These are phyloP conservation scores for Tirmania nivea DNA, from an alignment of 495 filamentous ascomycete species.

Conservation along the genomic window DNA sequence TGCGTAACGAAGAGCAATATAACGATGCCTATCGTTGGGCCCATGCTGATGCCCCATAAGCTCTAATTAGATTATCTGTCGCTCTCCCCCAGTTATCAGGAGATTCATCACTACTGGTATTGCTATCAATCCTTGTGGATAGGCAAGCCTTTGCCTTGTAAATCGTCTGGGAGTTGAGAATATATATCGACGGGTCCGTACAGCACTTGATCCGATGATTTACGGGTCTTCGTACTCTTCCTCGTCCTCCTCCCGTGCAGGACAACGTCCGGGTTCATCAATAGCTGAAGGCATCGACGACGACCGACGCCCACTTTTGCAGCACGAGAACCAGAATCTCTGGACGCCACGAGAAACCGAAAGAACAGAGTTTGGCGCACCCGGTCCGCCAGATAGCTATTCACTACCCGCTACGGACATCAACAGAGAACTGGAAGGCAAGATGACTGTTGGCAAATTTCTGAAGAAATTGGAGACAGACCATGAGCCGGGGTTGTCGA, in stretches of 20 bases:
- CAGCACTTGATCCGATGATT: not conserved
- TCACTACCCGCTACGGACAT: not conserved
- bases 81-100: too few relatives aligned
- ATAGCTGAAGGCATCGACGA: not conserved
- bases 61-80: too few relatives aligned
- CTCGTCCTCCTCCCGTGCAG: not conserved
- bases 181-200: not conserved
- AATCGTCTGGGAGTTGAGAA: not conserved
- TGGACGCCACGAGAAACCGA: not conserved
- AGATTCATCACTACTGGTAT: too few relatives aligned
- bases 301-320: not conserved
- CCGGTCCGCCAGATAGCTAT: not conserved
- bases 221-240: not conserved
- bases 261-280: not conserved
- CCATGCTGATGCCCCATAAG: too few relatives aligned
- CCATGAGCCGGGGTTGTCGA: constrained; percentile 56
- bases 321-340: not conserved
- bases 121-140: too few relatives aligned
- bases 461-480: constrained; percentile 33
- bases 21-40: too few relatives aligned
- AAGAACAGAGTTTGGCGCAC: not conserved
- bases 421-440: not conserved
- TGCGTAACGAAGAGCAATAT: too few relatives aligned
- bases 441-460: not conserved
- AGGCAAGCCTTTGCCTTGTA: too few relatives aligned